Base-by-base conservation (phyloP, 164 flowering plant species). In the Umbilicus rupestris region DNA sequence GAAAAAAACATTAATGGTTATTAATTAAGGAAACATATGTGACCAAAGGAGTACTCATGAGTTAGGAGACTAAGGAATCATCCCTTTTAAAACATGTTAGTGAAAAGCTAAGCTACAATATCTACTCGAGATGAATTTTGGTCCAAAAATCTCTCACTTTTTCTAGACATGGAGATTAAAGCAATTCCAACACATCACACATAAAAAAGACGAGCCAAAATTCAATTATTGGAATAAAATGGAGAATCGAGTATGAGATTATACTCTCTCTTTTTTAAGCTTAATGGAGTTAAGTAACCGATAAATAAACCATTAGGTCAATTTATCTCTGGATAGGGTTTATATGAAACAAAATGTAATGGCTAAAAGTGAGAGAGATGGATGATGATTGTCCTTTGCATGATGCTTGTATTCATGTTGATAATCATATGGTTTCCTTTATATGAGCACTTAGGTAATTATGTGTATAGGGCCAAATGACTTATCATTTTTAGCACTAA, bases 61-160 rank as follows among this genome's bases (percentile, higher is more conserved):
- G 66, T 7, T 45, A 45, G 77, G 70, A 73, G 84, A 80, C 87
- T 75, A 71, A 75, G 37, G 63, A 71, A 76, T 68, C 79, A 71
- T 73, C 69, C 64, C 50, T 71, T 44, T 68, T 86, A 83, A 83
- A 76, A 66, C 76, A 76, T 80, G 91, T 79, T 78, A 66, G 75
- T 76, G 63, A 79, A 86, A 86, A 84, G 87, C 80, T 69, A 62
- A 76, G 82, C 84, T 82, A 74, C 73, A 74, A 80, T 71, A 86
- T 84, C 88, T 77, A 68, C 66, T 75, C 74, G 37, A 70, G 64
- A 75, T 76, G 76, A 80, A 83, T 73, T 73, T 77, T 77, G 80
- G 76, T 78, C 78, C 82, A 71, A 68, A 4, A 55, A 24, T 64
- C 68, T 8, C 33, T 64, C 63, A 58, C 60, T 55, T 55, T 68